phyloP scores from a whole-genome alignment of 1,139 yeast species.

The Candida sp. region DNA sequence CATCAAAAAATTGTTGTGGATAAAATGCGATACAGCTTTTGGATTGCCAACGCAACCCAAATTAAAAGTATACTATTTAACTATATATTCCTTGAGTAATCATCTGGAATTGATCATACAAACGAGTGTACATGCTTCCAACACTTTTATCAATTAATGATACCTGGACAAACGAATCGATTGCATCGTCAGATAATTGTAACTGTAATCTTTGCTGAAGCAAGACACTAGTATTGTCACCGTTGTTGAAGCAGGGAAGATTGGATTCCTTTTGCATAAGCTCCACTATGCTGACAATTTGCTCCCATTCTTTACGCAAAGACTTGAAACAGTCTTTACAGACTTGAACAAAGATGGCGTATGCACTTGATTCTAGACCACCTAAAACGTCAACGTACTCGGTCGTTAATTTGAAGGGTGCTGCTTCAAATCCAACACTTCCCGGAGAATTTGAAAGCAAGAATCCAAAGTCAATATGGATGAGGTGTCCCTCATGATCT shows the following conservation, averaged over 20 bases:
- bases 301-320: slow-evolving; percentile 72
- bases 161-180: slow-evolving; percentile 77
- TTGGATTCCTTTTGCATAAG: slow-evolving; percentile 92
- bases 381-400: slow-evolving; percentile 91
- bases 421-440: slow-evolving; percentile 95
- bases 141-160: slow-evolving; percentile 76
- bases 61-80: slow-evolving; percentile 19
- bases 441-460: slow-evolving; percentile 94
- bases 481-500: slow-evolving; percentile 93
- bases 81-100: slow-evolving; percentile 94
- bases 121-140: slow-evolving; percentile 89
- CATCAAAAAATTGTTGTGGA: neutral
- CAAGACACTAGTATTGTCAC: slow-evolving; percentile 80
- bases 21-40: neutral
- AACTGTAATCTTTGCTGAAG: slow-evolving; percentile 82
- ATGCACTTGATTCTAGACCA: slow-evolving; percentile 65
- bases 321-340: slow-evolving; percentile 77
- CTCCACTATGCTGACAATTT: slow-evolving; percentile 80
- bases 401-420: slow-evolving; percentile 89
- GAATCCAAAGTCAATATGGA: slow-evolving; percentile 97
- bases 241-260: slow-evolving; percentile 90
- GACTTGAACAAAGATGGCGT: slow-evolving; percentile 58
- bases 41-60: neutral
- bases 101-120: slow-evolving; percentile 94
- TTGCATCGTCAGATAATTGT: slow-evolving; percentile 72